Base-by-base conservation (phyloP, 495 filamentous ascomycete species). In the Haplographium delicatum region DNA sequence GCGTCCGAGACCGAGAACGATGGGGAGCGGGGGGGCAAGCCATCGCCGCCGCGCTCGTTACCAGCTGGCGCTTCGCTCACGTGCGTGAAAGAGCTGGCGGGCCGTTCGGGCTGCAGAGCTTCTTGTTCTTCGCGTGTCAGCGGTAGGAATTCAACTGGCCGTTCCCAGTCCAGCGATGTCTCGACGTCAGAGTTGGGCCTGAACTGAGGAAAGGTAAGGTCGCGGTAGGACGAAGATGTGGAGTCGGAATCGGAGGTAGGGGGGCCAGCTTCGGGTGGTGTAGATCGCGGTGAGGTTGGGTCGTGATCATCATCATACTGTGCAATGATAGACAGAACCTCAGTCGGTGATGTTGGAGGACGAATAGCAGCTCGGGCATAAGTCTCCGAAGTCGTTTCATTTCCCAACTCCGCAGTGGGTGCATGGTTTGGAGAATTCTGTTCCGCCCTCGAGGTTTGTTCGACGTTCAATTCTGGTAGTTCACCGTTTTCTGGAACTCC, bases 121-220 rank as follows among this genome's bases (percentile, higher is more conserved):
- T 39, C 35, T 39, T 19, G 35, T 20, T 39, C 35, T 19, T 39
- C 35, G 15, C 35, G 35, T 5, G 35, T 39, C 16, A 39, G 35
- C 7, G 35, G 35, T 19, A 39, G 15, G 11, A 39, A 39, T 20
- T 19, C 35, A 20, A 39, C 16, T 6, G 35, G 35, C 11, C 35
- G 35, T 8, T 1, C 22, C 35, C 35, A 39, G 6, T 39, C 35
- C 5, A 39, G 35, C 10, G 35, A 39, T 31, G 28, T 6, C 18
- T 35, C 33, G 2, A 7, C 7, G 4, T 20, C 18, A 6, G 54
- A 42, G 38, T 81, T 77, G 4, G 81, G 83, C 30, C 83, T 74
- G 62, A 84, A 79, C 56, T 88, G 85, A 8, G 84, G 85, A 46
- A 88, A 72, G 11, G 84, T 88, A 9, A 83, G 85, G 57, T 88